Base-by-base conservation (phyloP, 2,329 filamentous ascomycete species). In the Didymella exigua region DNA sequence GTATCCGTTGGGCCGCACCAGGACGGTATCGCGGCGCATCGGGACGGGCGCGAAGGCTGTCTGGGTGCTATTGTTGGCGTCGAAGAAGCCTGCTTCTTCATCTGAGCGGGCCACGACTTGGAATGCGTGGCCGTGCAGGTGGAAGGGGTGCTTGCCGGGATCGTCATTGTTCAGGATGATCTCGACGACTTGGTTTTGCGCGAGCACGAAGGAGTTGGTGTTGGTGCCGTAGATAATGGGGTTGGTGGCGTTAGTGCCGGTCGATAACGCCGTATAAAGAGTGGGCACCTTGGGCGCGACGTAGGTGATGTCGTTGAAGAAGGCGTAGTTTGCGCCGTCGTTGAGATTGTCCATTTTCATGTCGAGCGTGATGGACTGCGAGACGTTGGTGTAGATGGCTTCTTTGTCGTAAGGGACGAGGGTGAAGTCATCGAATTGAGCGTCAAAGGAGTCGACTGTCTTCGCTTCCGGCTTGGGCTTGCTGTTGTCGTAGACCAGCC, bases 81-180 rank as follows among this genome's bases (percentile, higher is more conserved):
- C 57, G 76, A 95, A 92, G 1, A 53, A 42, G 11, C 74, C 74
- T 19, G 70, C 70, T 45, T 73, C 68, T 16, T 73, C 67, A 4
- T 62, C 61, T 11, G 66, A 71, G 56, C 73, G 73, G 8, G 62
- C 59, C 6, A 74, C 65, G 30, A 75, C 58, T 56, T 76, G 74
- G 65, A 76, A 75, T 23, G 58, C 62, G 59, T 76, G 74, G 54
- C 74, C 79, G 76, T 96, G 91, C 1, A 96, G 75, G 73, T 89
- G 86, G 77, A 88, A 87, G 0, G 86, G 91, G 67, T 86, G 83
- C 48, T 72, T 86, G 36, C 90, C 80, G 78, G 56, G 81, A 63
- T 93, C 90, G 38, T 85, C 80, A 68, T 92, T 93, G 78, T 92
- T 90, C n/a, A 93, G 77, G 16, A 91, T 76, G 45, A 93, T 82